Base-by-base conservation (phyloP, 352 stramenopile genomes). In the Globisporangium parvum region DNA sequence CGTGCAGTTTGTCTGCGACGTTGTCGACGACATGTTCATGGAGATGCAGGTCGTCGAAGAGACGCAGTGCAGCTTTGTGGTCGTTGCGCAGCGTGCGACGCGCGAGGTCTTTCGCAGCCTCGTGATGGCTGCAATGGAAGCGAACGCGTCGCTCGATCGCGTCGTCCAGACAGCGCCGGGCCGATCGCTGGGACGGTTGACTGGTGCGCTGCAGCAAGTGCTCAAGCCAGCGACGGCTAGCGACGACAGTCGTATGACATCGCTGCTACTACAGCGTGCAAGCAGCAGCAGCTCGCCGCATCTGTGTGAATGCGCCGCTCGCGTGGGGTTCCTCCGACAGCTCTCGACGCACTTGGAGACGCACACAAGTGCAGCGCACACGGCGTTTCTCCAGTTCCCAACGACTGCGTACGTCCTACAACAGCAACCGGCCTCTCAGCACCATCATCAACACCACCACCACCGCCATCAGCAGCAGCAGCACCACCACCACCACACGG, bases 11-110 rank as follows among this genome's bases (percentile, higher is more conserved):
- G 5, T 77, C 15, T 49, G 66, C 10, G 74, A 78, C 28, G 44
- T 75, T 6, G 35, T 80, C 14, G 53, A 65, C 21, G 67, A 65
- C n/a, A 71, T 85, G 31, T 85, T 85, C 17, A 26, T 68, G 24
- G 65, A 80, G 41, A 78, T 82, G 69, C 65, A 71, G 41, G 65
- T 77, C 21, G 53, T 54, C 8, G 47, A 65, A 3, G 62, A 80
- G 39, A 85, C 71, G 53, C 44, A 51, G 21, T 37, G 42, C 0
- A 51, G 67, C 4, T 70, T 85, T 51, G 21, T 50, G 18, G n/a
- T 42, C 6, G 59, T 70, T 2, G 51, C 61, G 8, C 51, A 26
- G 8, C 57, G 65, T 26, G 53, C 70, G 51, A 71, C 57, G 10
- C 18, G 35, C 0, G 51, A 68, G 53, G 53, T 59, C 41, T 75